Percentiles rank a stretch among this genome's conserved stretches.
These are phyloP conservation scores for Globisporangium polare DNA, from an alignment of 352 stramenopile species.

Conservation along the genomic window DNA sequence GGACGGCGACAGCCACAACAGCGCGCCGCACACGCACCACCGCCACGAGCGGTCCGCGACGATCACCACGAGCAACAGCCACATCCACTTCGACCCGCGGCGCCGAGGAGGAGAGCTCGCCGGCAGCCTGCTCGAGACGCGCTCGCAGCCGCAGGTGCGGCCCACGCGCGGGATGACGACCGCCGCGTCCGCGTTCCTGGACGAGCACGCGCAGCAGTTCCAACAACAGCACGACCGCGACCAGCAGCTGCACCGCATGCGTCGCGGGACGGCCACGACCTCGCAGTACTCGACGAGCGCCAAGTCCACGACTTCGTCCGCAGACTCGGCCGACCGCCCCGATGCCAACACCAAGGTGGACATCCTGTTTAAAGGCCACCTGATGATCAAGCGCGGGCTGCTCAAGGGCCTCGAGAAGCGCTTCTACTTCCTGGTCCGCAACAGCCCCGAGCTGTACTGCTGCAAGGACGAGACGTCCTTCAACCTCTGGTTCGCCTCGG, in stretches of 20 bases:
- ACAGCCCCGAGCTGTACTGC: slow-evolving; percentile 40
- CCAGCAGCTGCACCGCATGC: neutral
- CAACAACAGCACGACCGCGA: neutral
- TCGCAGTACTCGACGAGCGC: slow-evolving; percentile 9
- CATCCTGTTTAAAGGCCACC: slow-evolving; percentile 38
- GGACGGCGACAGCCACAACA: slow-evolving; percentile 3
- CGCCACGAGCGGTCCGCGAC: neutral
- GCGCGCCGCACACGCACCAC: neutral
- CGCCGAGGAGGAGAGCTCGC: slow-evolving; percentile 1
- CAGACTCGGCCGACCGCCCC: neutral
- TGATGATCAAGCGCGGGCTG: slow-evolving; percentile 37
- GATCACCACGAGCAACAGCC: neutral
- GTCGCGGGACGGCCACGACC: slow-evolving; percentile 9
- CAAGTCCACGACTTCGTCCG: slow-evolving; percentile 3
- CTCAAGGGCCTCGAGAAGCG: slow-evolving; percentile 62
- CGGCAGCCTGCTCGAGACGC: slow-evolving; percentile 3
- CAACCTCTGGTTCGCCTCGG: slow-evolving; percentile 49
- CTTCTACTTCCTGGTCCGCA: slow-evolving; percentile 54
- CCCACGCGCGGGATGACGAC: slow-evolving; percentile 9
- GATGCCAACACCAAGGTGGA: slow-evolving; percentile 19
- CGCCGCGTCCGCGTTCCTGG: neutral
- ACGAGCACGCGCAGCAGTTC: neutral
- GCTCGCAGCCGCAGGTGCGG: neutral
- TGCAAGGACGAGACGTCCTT: slow-evolving; percentile 70
- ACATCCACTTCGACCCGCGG: neutral